Percentiles rank a stretch among this genome's conserved stretches.
Evolutionary conservation across 805 yeast genomes (phyloP).

Genomic region (Wickerhamiella azyma): DNA sequence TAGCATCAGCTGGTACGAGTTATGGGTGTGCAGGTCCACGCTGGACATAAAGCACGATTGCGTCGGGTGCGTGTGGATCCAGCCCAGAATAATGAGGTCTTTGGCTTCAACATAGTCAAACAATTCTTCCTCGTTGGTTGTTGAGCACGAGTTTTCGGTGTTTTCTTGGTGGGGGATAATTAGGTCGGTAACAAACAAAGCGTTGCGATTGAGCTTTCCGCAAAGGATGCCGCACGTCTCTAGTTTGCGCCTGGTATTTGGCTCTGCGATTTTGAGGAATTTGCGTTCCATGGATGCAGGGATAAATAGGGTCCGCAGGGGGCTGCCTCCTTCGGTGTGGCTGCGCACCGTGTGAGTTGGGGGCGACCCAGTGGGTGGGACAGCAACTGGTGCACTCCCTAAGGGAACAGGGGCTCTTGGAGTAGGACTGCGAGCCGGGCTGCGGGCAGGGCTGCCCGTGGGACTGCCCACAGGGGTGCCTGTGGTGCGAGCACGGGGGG

Average conservation of each 20-base stretch:
- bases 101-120: slow-evolving; percentile 42
- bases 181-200: slow-evolving; percentile 48
- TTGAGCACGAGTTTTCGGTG: slow-evolving; percentile 48
- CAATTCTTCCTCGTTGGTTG: slow-evolving; percentile 44
- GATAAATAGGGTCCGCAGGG: slow-evolving; percentile 38
- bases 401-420: not conserved
- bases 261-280: slow-evolving; percentile 35
- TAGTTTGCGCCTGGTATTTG: slow-evolving; percentile 37
- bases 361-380: not conserved
- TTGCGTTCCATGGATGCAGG: slow-evolving; percentile 32
- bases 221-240: slow-evolving; percentile 60
- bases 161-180: slow-evolving; percentile 51
- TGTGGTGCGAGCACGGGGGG: no score
- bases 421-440: not conserved
- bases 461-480: no score
- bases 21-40: slow-evolving; percentile 54
- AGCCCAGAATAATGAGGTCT: slow-evolving; percentile 51
- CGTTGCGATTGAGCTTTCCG: slow-evolving; percentile 46
- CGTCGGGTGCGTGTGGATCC: slow-evolving; percentile 68
- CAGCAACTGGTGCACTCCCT: not conserved
- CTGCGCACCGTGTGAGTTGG: slow-evolving; percentile 20
- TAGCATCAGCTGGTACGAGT: slow-evolving; percentile 53
- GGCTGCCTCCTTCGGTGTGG: slow-evolving; percentile 42
- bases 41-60: slow-evolving; percentile 58
- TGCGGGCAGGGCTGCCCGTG: no score